Conservation (phyloP, 176 grass and related monocot species). For the Areca catechu region DNA sequence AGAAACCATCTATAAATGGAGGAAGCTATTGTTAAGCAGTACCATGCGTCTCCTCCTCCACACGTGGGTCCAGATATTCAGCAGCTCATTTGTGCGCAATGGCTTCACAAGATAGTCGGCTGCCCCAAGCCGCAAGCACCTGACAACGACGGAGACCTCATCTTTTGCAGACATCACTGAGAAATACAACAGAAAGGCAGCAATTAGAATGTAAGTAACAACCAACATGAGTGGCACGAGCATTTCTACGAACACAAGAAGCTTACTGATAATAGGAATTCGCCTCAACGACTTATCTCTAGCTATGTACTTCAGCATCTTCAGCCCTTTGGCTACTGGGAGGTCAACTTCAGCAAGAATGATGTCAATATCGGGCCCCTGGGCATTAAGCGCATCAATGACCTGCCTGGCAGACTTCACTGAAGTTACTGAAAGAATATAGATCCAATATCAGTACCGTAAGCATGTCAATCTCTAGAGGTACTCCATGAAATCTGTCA, state of each 20-base stretch:
- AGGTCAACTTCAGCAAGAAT: constrained; percentile 92
- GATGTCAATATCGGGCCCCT: constrained; percentile 70
- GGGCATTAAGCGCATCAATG: constrained; percentile 62
- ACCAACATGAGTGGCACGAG: background rate
- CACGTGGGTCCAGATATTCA: constrained; percentile 95
- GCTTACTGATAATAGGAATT: constrained; percentile 94
- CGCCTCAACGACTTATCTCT: constrained; percentile 72
- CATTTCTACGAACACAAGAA: background rate
- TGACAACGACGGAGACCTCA: constrained; percentile 87
- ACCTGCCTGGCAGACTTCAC: constrained; percentile 70
- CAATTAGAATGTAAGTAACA: background rate
- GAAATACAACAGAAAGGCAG: background rate
- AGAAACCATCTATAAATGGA: constrained; percentile 13
- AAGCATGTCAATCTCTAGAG: too few relatives aligned
- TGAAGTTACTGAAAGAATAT: constrained; percentile 46
- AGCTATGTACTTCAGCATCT: constrained; percentile 96
- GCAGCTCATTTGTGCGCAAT: constrained; percentile 73
- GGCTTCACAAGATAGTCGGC: constrained; percentile 92
- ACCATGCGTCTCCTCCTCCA: constrained; percentile 84
- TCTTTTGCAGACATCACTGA: constrained; percentile 93
- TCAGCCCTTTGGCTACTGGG: constrained; percentile 73
- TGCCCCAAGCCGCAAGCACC: constrained; percentile 82
- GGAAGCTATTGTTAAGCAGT: constrained; percentile 16
- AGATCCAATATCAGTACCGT: too few relatives aligned
- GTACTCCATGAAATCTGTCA: too few relatives aligned